Conservation (phyloP, 2,329 filamentous ascomycete species). For the Esteya vermicola region DNA sequence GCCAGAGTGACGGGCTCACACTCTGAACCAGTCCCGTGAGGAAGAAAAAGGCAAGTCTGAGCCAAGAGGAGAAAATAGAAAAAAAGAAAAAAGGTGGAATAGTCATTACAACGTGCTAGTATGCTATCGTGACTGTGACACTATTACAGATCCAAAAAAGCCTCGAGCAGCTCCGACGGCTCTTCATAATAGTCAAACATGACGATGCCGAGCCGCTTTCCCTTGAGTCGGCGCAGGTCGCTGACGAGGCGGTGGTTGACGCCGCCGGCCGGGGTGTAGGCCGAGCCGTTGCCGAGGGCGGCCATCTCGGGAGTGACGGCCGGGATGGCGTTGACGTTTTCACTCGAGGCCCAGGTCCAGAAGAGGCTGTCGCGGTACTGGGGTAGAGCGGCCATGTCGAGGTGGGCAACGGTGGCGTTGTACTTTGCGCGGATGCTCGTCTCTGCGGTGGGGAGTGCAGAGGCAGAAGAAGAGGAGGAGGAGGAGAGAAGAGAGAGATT, state of each 20-base stretch:
- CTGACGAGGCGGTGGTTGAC: conserved; percentile 28
- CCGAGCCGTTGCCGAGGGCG: conserved; percentile 27
- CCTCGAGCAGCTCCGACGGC: conserved; percentile 23
- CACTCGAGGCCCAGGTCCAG: conserved; percentile 31
- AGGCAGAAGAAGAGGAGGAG: too few relatives aligned
- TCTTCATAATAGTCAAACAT: conserved; percentile 37
- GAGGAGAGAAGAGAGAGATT: too few relatives aligned
- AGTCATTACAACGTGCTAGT: too few relatives aligned
- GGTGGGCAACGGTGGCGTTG: conserved; percentile 24
- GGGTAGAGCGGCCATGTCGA: conserved; percentile 21
- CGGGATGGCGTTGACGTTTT: conserved; percentile 23
- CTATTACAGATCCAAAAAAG: background rate
- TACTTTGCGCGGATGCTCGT: conserved; percentile 29
- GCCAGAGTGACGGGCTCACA: conserved; percentile 12
- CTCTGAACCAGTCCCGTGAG: conserved; percentile 16
- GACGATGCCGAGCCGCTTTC: conserved; percentile 32
- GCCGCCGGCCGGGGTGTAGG: conserved; percentile 24
- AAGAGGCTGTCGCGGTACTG: conserved; percentile 26
- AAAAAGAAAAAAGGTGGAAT: background rate
- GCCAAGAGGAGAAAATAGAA: conserved; percentile 10
- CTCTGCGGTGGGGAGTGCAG: conserved; percentile 12
- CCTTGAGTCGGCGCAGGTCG: conserved; percentile 20
- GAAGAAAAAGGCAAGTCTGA: conserved; percentile 25
- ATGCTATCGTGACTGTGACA: too few relatives aligned
- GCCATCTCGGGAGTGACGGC: conserved; percentile 27